Evolutionary conservation across 768 basidiomycete species (phyloP).

Genomic region (Rhizopogon sp.): DNA sequence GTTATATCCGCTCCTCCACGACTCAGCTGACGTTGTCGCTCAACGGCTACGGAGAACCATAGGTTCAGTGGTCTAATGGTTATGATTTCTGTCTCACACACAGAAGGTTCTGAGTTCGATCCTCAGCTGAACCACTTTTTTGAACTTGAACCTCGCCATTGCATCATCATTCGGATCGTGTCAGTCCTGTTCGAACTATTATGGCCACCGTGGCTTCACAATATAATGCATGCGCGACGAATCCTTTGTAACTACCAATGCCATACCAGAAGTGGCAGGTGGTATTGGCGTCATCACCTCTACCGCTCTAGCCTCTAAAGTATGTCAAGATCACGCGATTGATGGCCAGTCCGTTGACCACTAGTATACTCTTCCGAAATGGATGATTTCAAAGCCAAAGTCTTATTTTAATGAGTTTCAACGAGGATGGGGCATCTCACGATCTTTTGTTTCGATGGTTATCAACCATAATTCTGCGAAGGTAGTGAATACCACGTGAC

Average conservation of each 20-base stretch:
- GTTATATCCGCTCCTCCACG: neutral
- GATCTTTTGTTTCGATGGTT: neutral
- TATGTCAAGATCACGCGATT: neutral
- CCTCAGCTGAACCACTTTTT: slow-evolving; percentile 37
- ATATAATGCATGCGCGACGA: neutral
- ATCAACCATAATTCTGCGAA: neutral
- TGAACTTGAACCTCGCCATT: too few relatives aligned
- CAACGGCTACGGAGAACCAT: too few relatives aligned
- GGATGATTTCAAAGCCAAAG: too few relatives aligned
- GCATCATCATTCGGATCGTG: neutral
- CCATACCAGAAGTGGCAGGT: neutral
- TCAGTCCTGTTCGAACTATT: neutral
- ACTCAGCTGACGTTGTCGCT: too few relatives aligned
- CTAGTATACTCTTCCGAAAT: too few relatives aligned
- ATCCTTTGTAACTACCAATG: neutral
- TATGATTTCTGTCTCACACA: slow-evolving; percentile 45
- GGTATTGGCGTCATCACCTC: neutral
- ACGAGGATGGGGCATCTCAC: neutral
- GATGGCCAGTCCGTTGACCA: neutral
- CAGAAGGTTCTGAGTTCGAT: slow-evolving; percentile 46
- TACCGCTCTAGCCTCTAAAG: neutral
- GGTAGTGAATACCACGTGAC: neutral
- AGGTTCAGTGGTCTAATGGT: slow-evolving; percentile 43
- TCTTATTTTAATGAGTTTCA: too few relatives aligned
- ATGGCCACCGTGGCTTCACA: too few relatives aligned